Evolutionary conservation across 2,329 filamentous ascomycete genomes (phyloP), one percentile per base, ranked within the genome.

Genomic region (Leptographium lundbergii): DNA sequence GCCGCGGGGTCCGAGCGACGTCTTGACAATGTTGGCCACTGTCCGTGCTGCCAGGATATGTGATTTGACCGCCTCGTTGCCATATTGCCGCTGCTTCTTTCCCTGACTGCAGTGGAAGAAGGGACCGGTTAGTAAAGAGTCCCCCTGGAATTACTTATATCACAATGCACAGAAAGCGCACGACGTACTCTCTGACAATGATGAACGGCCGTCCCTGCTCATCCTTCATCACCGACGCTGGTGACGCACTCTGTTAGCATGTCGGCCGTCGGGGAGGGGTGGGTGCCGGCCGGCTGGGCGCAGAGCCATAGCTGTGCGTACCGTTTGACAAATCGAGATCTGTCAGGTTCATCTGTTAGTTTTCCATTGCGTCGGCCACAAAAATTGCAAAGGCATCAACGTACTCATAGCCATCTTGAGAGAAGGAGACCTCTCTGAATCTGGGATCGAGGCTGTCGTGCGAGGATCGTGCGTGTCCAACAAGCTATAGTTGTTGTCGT

Each of bases 191-290:
- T 86, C 94, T 83, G 67, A 99, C 94, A 64, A 99, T 87, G 71
- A 99, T 99, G 75, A 99, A 99, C 47, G 94, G 94, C 71, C 94
- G 85, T 63, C 94, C 94, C 73, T 94, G 86, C 77, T 99, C 94
- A 81, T 99, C 94, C 79, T 96, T 96, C 80, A 96, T 84, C 74
- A 99, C 76, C 71, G 80, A 71, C 70, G 84, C 84, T 87, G 60
- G 4, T 39, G 36, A 39, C 36, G 36, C 64, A 64, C 24, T 52
- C 47, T 29, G 61, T 65, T 56, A 63, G 64, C 66, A 52, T 64
- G 13, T 13, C 27, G 27, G 27, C n/a, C 25, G 27, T 17, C 19
- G 9, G 25, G 19, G 48, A 48, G 24, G 9, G 14, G 4, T 17
- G 50, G 17, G 27, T 34, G 25, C n/a, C 6, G 14, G 39, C 25